Percentiles rank a stretch among this genome's conserved stretches.
These are phyloP conservation scores for Microglena sp. DNA, from an alignment of 139 green algal species.

Conservation along the genomic window DNA sequence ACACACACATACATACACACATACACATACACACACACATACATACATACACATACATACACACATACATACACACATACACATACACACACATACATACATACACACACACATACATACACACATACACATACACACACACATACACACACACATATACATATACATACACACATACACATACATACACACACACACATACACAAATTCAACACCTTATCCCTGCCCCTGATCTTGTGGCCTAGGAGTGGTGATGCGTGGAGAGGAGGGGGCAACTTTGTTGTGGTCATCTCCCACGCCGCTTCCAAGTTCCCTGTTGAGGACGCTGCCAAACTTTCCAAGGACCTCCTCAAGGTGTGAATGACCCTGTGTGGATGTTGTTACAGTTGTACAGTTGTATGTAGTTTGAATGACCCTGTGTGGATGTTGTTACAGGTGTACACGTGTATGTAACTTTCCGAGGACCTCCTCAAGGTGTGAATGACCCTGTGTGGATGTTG, in stretches of 20 bases:
- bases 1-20: neutral
- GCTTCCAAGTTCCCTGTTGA: conserved; percentile 43
- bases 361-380: too few relatives aligned
- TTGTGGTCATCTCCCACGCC: conserved; percentile 55
- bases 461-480: too few relatives aligned
- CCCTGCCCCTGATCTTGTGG: neutral
- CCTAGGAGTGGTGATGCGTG: neutral
- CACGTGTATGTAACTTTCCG: too few relatives aligned
- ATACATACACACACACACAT: neutral
- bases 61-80: neutral
- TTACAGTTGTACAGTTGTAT: too few relatives aligned
- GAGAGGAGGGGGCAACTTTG: conserved; percentile 22
- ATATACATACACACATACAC: neutral
- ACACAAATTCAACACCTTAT: neutral
- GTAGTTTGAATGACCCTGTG: too few relatives aligned
- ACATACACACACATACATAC: neutral
- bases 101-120: neutral
- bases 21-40: neutral
- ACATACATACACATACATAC: neutral
- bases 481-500: too few relatives aligned
- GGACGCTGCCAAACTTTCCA: conserved; percentile 39
- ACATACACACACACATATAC: neutral
- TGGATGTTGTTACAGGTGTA: too few relatives aligned
- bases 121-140: neutral
- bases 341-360: conserved; percentile 28